Percentiles rank a stretch among this genome's conserved stretches.
phyloP scores from a whole-genome alignment of 2,329 filamentous ascomycete species.

The Simplicillium sp. region DNA sequence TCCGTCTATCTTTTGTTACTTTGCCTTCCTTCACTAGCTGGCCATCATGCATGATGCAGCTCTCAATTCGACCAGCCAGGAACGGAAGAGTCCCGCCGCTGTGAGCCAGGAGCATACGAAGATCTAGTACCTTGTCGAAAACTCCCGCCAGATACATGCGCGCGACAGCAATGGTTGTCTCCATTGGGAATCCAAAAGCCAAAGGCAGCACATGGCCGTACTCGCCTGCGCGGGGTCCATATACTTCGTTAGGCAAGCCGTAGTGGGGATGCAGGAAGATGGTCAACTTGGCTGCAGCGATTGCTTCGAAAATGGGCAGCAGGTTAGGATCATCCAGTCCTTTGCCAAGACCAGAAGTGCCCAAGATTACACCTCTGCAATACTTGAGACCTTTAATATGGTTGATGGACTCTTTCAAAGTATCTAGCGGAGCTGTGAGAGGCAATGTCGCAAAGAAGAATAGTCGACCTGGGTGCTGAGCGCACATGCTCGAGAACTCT shows the following conservation, averaged over 20 bases:
- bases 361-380: conserved; percentile 80
- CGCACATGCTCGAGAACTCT: conserved; percentile 67
- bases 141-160: conserved; percentile 82
- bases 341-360: conserved; percentile 69
- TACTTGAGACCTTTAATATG: conserved; percentile 52
- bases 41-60: conserved; percentile 74
- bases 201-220: conserved; percentile 86
- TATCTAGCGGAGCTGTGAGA: conserved; percentile 54
- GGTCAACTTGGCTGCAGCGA: conserved; percentile 55
- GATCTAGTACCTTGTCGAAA: conserved; percentile 62
- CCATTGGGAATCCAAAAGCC: conserved; percentile 79
- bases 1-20: conserved; percentile 34
- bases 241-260: conserved; percentile 71
- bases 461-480: conserved; percentile 53
- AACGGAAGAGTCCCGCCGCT: conserved; percentile 85
- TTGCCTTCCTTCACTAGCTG: conserved; percentile 59
- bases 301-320: conserved; percentile 60
- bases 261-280: conserved; percentile 91
- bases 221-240: conserved; percentile 59
- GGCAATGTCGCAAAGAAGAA: conserved; percentile 81
- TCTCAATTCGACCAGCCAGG: conserved; percentile 79
- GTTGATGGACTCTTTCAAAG: conserved; percentile 55
- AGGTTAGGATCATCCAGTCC: conserved; percentile 72
- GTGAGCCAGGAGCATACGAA: conserved; percentile 75
- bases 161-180: conserved; percentile 84